A percentile compares a stretch with the other conserved stretches of the same genome.
phyloP scores from a whole-genome alignment of 768 basidiomycete species.

The Boletales sp. region DNA sequence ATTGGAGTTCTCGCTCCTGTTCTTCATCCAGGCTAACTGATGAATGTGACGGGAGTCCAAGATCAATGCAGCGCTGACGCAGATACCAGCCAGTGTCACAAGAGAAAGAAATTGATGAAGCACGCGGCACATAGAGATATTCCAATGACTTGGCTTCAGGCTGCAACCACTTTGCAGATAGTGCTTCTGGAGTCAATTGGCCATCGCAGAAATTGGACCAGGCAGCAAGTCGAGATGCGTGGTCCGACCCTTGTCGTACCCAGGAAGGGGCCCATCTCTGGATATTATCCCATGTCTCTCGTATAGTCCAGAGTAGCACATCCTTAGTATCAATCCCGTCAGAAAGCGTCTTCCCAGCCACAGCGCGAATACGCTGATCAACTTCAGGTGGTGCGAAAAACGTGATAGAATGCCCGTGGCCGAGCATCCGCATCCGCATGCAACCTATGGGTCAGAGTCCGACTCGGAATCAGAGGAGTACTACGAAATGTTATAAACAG shows the following conservation, averaged over 20 bases:
- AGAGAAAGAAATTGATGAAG: conserved; percentile 17
- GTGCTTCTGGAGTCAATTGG: neutral
- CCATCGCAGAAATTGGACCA: neutral
- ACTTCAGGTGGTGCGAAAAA: neutral
- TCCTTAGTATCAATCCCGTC: neutral
- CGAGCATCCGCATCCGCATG: neutral
- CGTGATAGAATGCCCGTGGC: neutral
- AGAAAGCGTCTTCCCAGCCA: too few species aligned
- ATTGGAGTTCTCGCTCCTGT: conserved; percentile 42
- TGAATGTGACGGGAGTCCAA: neutral
- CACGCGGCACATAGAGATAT: conserved; percentile 30
- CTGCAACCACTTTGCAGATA: neutral
- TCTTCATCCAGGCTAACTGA: conserved; percentile 9
- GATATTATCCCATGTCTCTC: neutral
- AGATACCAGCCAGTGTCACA: conserved; percentile 17
- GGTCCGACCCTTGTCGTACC: neutral
- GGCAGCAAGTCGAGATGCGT: neutral
- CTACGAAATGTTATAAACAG: too few species aligned
- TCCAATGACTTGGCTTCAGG: conserved; percentile 29
- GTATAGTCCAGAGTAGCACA: neutral
- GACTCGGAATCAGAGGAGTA: neutral
- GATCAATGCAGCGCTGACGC: conserved; percentile 2
- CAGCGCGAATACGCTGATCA: neutral
- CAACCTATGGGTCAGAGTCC: neutral
- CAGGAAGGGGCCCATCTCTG: neutral